Conservation (phyloP, 345 rosid species). For the Ceriops zippeliana region DNA sequence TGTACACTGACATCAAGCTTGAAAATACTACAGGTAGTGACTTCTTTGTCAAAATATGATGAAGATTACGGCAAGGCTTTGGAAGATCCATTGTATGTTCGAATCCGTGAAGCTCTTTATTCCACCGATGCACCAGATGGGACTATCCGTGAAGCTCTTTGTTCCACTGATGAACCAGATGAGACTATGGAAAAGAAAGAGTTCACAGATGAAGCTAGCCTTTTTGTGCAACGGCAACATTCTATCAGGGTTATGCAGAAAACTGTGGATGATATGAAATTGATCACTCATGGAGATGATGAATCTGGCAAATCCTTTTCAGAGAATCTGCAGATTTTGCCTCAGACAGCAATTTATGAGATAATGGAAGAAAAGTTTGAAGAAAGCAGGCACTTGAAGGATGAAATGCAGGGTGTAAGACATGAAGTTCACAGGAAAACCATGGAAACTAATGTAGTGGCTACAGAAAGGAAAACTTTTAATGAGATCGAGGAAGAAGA, state of each 20-base stretch:
- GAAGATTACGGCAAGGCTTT: constrained; percentile 67
- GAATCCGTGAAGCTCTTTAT: constrained; percentile 52
- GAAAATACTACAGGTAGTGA: constrained; percentile 53
- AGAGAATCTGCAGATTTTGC: neutral
- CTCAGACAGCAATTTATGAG: constrained; percentile 12
- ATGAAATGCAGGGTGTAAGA: constrained; percentile 4
- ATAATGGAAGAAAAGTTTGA: constrained; percentile 15
- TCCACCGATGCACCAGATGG: constrained; percentile 8
- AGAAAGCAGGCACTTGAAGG: constrained; percentile 5
- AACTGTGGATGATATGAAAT: constrained; percentile 11
- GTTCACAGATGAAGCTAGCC: constrained; percentile 11
- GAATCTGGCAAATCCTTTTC: neutral
- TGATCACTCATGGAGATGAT: constrained; percentile 5
- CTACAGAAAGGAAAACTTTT: constrained; percentile 28
- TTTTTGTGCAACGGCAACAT: constrained; percentile 15
- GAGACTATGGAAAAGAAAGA: constrained; percentile 26
- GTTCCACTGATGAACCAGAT: constrained; percentile 29
- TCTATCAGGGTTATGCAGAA: constrained; percentile 7
- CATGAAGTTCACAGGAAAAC: constrained; percentile 14
- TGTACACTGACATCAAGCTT: constrained; percentile 1
- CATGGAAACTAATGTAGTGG: constrained; percentile 12
- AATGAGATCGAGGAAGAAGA: constrained; percentile 69
- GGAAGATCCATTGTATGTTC: constrained; percentile 58
- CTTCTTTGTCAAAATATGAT: constrained; percentile 50
- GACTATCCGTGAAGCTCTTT: constrained; percentile 19